Percentiles rank a stretch among this genome's conserved stretches.
These are phyloP conservation scores for Pythium inflatum DNA, from an alignment of 352 stramenopile genomes.

Conservation along the genomic window DNA sequence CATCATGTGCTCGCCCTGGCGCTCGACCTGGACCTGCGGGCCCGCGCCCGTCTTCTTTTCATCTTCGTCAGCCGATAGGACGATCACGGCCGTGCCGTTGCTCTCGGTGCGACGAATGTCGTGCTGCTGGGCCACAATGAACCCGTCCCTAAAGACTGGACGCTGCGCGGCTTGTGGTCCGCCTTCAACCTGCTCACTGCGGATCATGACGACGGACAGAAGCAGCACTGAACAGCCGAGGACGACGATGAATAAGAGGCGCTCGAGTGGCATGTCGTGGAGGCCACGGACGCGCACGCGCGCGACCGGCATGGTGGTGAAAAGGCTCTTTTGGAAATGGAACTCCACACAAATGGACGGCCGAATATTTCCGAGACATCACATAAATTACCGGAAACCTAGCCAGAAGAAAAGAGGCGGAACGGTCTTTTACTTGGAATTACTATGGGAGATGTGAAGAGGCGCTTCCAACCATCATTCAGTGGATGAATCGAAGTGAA, in stretches of 20 bases:
- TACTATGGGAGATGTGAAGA: constrained; percentile 7
- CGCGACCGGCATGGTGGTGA: background rate
- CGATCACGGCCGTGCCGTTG: constrained; percentile 10
- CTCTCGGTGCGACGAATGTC: constrained; percentile 45
- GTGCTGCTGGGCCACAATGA: constrained; percentile 55
- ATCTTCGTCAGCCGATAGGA: background rate
- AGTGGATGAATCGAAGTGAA: background rate
- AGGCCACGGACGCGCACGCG: constrained; percentile 24
- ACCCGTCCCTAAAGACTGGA: constrained; percentile 73
- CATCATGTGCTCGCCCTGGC: constrained; percentile 43
- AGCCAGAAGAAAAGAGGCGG: constrained; percentile 13
- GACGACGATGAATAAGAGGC: constrained; percentile 58
- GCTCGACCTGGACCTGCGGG: constrained; percentile 34
- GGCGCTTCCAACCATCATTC: constrained; percentile 17
- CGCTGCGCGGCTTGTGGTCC: constrained; percentile 26
- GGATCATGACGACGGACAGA: constrained; percentile 64
- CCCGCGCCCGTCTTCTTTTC: background rate
- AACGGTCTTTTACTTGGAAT: constrained; percentile 10
- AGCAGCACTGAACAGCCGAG: constrained; percentile 57
- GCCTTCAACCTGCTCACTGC: constrained; percentile 40
- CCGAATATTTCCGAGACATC: background rate
- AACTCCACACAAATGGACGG: background rate
- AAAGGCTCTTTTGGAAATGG: background rate
- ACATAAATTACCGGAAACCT: constrained; percentile 16
- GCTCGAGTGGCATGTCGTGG: constrained; percentile 46